These are phyloP conservation scores for Solanum tarijense DNA, from an alignment of 257 asterid genomes.

Conservation along the genomic window DNA sequence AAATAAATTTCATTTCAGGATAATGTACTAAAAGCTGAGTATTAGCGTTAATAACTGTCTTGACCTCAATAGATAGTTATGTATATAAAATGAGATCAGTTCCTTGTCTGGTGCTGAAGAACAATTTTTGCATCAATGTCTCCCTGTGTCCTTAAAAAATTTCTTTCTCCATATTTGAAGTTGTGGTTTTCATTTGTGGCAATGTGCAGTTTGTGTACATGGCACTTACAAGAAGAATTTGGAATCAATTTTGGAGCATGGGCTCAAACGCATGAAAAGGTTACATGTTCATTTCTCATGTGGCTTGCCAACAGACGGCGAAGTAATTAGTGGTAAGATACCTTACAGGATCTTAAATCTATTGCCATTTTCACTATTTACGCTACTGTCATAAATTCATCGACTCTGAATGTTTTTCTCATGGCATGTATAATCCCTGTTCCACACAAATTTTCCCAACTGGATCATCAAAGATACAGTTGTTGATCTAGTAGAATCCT, in stretches of 20 bases:
- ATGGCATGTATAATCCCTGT: background rate
- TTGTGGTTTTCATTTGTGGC: background rate
- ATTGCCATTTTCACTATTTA: background rate
- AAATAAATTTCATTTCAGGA: background rate
- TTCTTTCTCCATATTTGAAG: background rate
- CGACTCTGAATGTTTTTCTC: background rate
- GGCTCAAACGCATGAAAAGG: conserved; percentile 90
- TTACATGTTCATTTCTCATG: conserved; percentile 87
- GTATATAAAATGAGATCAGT: background rate
- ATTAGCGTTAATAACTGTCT: background rate
- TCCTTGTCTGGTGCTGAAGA: background rate
- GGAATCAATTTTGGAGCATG: conserved; percentile 66
- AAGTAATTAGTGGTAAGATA: conserved; percentile 77
- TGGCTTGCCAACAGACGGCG: conserved; percentile 84
- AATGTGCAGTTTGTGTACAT: conserved; percentile 74
- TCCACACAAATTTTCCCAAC: background rate
- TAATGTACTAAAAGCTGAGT: background rate
- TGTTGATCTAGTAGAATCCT: background rate
- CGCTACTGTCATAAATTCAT: background rate
- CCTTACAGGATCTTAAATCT: background rate
- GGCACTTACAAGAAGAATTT: conserved; percentile 76
- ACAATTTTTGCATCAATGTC: background rate
- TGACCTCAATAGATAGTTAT: background rate
- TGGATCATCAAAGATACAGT: background rate
- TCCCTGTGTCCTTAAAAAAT: background rate